phyloP scores from a whole-genome alignment of 108 stramenopile genomes.

The Fragilariopsis cylindrus region DNA sequence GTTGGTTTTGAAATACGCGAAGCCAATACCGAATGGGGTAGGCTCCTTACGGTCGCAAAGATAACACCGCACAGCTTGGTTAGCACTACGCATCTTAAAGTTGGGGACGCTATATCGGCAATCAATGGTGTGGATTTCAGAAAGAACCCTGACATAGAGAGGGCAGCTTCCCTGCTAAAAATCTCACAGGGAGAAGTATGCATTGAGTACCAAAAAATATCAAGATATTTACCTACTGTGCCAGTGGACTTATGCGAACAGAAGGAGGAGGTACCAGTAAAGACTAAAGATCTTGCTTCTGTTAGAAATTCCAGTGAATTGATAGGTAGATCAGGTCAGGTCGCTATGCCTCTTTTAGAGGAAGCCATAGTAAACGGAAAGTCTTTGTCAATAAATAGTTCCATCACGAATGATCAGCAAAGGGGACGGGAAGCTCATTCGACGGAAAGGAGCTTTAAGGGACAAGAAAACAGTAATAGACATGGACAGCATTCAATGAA shows the following conservation, averaged over 20 bases:
- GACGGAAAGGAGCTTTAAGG: neutral
- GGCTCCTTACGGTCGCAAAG: conserved; percentile 8
- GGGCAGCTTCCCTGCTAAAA: conserved; percentile 8
- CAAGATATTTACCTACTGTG: conserved; percentile 8
- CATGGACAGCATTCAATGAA: neutral
- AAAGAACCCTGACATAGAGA: conserved; percentile 9
- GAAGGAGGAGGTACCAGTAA: neutral
- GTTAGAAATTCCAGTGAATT: no score
- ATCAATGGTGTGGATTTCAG: conserved; percentile 34
- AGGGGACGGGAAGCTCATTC: neutral
- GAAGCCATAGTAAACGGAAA: neutral
- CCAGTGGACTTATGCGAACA: neutral
- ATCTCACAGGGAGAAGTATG: conserved; percentile 5
- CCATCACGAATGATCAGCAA: neutral
- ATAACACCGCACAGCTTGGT: neutral
- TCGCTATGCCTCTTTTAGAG: neutral
- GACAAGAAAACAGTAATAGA: neutral
- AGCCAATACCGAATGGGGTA: conserved; percentile 7
- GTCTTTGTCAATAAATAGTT: neutral
- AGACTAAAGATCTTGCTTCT: no score
- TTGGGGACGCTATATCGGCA: conserved; percentile 34
- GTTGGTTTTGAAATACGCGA: conserved; percentile 3
- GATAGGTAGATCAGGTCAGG: no score
- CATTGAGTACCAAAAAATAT: conserved; percentile 17
- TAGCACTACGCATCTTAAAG: conserved; percentile 12